These are phyloP conservation scores for Allium fistulosum DNA, from an alignment of 106 monocot species.

Conservation along the genomic window DNA sequence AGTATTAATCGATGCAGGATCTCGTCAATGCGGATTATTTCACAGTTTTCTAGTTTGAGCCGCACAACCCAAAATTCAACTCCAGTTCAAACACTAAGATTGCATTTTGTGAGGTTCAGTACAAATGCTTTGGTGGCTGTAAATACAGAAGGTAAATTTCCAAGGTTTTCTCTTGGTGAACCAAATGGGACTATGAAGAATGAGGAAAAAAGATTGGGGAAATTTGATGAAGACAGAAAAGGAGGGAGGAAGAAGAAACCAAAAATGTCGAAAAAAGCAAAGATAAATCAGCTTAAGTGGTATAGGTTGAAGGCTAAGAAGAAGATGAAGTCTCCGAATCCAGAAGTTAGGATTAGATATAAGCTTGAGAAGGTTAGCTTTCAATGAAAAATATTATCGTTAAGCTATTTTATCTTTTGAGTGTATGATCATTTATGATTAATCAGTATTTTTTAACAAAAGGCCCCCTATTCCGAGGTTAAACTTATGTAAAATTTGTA, in stretches of 20 bases:
- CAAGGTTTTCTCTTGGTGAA: constrained; percentile 48
- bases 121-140: constrained; percentile 55
- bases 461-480: no score
- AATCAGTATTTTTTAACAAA: no score
- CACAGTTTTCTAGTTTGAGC: no score
- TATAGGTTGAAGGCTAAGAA: constrained; percentile 89
- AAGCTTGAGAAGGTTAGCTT: constrained; percentile 72
- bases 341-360: constrained; percentile 90
- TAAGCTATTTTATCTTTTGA: no score
- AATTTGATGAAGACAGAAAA: constrained; percentile 14
- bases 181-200: constrained; percentile 13
- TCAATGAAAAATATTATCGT: no score
- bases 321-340: constrained; percentile 90
- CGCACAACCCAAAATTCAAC: no score
- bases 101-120: constrained; percentile 16
- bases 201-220: constrained; percentile 20
- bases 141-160: constrained; percentile 31
- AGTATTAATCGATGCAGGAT: no score
- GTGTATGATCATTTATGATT: no score
- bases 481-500: no score
- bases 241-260: constrained; percentile 15
- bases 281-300: constrained; percentile 77
- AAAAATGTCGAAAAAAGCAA: constrained; percentile 74
- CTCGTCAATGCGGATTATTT: no score
- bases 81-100: not conserved